Evolutionary conservation across 1,139 yeast species (phyloP).

Genomic region (Dujonia santamariae): DNA sequence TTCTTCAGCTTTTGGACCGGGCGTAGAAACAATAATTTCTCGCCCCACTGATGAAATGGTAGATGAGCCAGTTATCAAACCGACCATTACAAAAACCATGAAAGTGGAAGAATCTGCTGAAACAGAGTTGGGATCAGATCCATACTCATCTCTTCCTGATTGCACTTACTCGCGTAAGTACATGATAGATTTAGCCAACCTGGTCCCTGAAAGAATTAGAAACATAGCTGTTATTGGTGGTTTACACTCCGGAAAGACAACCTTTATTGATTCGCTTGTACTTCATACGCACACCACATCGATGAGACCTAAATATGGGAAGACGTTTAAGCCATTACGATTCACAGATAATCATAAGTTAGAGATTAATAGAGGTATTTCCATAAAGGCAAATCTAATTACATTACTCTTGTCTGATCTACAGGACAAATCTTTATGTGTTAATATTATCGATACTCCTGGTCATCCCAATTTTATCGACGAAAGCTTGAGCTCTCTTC

Average conservation of each 20-base stretch:
- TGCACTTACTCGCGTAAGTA: constrained; percentile 64
- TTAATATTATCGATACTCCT: constrained; percentile 80
- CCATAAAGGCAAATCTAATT: constrained; percentile 64
- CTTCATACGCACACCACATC: constrained; percentile 55
- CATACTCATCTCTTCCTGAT: constrained; percentile 50
- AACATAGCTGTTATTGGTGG: constrained; percentile 84
- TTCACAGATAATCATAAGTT: constrained; percentile 70
- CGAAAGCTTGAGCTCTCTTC: constrained; percentile 59
- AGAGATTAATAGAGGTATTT: constrained; percentile 68
- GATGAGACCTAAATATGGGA: constrained; percentile 23
- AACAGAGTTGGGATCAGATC: constrained; percentile 18
- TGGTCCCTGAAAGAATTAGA: constrained; percentile 63
- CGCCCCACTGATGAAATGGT: constrained; percentile 6
- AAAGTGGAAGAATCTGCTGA: constrained; percentile 35
- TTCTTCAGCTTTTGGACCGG: constrained; percentile 48
- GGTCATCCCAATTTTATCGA: constrained; percentile 87
- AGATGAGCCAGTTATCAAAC: constrained; percentile 66
- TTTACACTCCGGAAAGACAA: constrained; percentile 84
- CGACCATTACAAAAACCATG: constrained; percentile 41
- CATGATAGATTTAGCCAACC: constrained; percentile 44
- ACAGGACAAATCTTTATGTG: constrained; percentile 51
- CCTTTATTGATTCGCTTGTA: constrained; percentile 69
- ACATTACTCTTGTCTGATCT: constrained; percentile 59
- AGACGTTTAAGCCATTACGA: constrained; percentile 43
- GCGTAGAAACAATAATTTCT: constrained; percentile 56